phyloP scores from a whole-genome alignment of 441 rosid genomes.

The Syzygium syzygioides region DNA sequence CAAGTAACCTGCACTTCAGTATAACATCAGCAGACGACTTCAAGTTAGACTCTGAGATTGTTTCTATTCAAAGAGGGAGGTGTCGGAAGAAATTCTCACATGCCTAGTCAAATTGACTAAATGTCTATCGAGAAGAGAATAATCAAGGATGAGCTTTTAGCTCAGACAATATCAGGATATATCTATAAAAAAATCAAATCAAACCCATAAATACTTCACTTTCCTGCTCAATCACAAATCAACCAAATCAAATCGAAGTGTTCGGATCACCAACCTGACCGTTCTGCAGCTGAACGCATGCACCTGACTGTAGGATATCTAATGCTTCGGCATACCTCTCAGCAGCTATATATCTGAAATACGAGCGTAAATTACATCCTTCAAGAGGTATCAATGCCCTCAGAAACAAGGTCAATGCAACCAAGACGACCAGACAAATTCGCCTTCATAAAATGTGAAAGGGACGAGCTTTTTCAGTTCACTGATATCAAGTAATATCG shows the following conservation, averaged over 20 bases:
- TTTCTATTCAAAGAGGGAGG: neutral
- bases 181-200: neutral
- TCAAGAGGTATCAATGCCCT: neutral
- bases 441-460: neutral
- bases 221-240: neutral
- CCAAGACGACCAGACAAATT: neutral
- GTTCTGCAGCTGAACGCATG: slow-evolving; percentile 69
- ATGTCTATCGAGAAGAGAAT: neutral
- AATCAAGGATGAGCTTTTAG: neutral
- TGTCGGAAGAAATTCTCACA: neutral
- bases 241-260: neutral
- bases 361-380: neutral
- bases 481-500: neutral
- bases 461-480: neutral
- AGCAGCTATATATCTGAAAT: slow-evolving; percentile 60
- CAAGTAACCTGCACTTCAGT: slow-evolving; percentile 58
- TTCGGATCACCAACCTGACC: slow-evolving; percentile 50
- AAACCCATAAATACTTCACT: neutral
- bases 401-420: neutral
- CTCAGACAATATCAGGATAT: neutral
- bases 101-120: neutral
- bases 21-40: neutral
- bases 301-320: slow-evolving; percentile 75
- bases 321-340: slow-evolving; percentile 82
- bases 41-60: neutral